These are phyloP conservation scores for Verticillium albo-atrum DNA, from an alignment of 2,329 filamentous ascomycete genomes.

Conservation along the genomic window DNA sequence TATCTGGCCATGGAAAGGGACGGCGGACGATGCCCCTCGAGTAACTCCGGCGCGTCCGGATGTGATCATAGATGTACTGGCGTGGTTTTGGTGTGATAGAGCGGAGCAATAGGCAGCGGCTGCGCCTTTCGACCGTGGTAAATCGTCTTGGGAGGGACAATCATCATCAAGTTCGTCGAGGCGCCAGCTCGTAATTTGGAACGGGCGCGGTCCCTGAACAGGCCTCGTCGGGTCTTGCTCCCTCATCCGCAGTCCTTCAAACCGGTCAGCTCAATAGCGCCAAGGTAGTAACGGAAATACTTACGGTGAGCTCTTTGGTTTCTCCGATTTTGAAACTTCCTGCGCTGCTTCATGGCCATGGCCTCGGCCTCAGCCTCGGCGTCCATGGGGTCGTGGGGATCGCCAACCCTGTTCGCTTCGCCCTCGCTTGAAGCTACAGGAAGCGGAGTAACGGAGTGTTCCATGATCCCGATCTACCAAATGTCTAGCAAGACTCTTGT, in stretches of 20 bases:
- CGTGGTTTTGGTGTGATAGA: not conserved
- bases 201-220: not conserved
- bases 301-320: conserved; percentile 10
- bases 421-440: not conserved
- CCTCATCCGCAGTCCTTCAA: conserved; percentile 1
- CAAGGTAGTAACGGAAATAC: not conserved
- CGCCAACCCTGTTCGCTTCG: not conserved
- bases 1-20: not conserved
- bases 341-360: conserved; percentile 4
- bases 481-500: not conserved
- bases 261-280: not conserved
- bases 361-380: not conserved
- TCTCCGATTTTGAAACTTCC: conserved; percentile 7
- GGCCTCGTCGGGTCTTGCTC: not conserved
- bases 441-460: not conserved
- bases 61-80: not conserved
- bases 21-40: not conserved
- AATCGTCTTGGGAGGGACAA: not conserved
- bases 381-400: not conserved
- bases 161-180: not conserved
- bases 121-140: not conserved
- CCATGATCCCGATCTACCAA: not conserved
- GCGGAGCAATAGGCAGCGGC: not conserved
- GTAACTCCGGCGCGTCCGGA: not conserved
- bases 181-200: conserved; percentile 4